A percentile compares a stretch with the other conserved stretches of the same genome.
Evolutionary conservation across 495 filamentous ascomycete species (phyloP).

Genomic region (Hypoxylon perforatum): DNA sequence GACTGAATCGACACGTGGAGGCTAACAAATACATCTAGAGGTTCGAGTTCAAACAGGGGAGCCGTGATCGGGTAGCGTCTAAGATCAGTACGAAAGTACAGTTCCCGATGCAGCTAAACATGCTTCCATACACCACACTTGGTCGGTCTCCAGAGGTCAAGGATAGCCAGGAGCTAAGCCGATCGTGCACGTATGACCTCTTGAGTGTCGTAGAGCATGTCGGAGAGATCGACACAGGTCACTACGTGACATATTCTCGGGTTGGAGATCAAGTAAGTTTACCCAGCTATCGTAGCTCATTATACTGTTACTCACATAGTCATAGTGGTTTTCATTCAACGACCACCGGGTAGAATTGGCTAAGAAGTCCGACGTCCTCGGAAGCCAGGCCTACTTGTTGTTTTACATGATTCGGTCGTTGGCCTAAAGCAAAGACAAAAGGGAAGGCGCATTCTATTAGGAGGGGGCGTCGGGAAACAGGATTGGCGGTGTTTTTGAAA

Average conservation of each 20-base stretch:
- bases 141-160: conserved; percentile 53
- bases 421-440: conserved; percentile 53
- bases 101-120: conserved; percentile 87
- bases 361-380: conserved; percentile 80
- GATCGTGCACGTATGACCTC: conserved; percentile 79
- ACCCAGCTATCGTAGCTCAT: background rate
- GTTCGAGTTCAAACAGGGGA: conserved; percentile 76
- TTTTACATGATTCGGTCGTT: conserved; percentile 83
- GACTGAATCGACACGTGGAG: background rate
- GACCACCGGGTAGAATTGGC: conserved; percentile 88
- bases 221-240: conserved; percentile 83
- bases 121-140: conserved; percentile 84
- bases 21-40: conserved; percentile 60
- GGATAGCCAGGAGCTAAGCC: conserved; percentile 59
- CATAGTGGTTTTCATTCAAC: conserved; percentile 89
- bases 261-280: conserved; percentile 77
- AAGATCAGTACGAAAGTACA: conserved; percentile 85
- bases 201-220: conserved; percentile 87
- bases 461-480: conserved; percentile 9
- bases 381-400: conserved; percentile 83
- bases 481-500: conserved; percentile 20
- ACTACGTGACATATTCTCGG: conserved; percentile 88
- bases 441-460: background rate
- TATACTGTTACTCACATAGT: conserved; percentile 1
- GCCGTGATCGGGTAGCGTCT: conserved; percentile 68